These are phyloP conservation scores for Amanita fuliginea DNA, from an alignment of 768 basidiomycete genomes.

Conservation along the genomic window DNA sequence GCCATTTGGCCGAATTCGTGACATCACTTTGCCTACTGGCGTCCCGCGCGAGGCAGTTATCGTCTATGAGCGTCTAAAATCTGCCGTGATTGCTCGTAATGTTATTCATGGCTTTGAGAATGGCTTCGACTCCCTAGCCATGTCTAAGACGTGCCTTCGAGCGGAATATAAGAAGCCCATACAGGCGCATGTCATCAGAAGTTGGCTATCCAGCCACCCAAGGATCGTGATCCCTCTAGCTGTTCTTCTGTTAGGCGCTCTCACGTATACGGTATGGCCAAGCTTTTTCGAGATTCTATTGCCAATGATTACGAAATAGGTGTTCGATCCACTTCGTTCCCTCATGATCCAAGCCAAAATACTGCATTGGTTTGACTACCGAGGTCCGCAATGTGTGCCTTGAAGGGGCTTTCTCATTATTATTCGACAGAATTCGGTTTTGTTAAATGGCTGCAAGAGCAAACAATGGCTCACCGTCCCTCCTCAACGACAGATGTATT, in stretches of 20 bases:
- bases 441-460: slow-evolving; percentile 64
- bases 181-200: slow-evolving; percentile 54
- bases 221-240: slow-evolving; percentile 71
- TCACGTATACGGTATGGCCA: slow-evolving; percentile 71
- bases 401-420: not conserved
- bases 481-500: slow-evolving; percentile 17
- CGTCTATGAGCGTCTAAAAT: slow-evolving; percentile 47
- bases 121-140: slow-evolving; percentile 11
- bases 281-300: not conserved
- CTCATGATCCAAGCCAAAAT: slow-evolving; percentile 77
- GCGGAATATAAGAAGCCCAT: slow-evolving; percentile 52
- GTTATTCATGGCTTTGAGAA: slow-evolving; percentile 54
- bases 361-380: slow-evolving; percentile 75
- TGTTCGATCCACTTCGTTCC: slow-evolving; percentile 87
- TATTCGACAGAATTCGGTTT: slow-evolving; percentile 46
- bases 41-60: slow-evolving; percentile 56
- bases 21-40: slow-evolving; percentile 55
- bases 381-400: slow-evolving; percentile 29
- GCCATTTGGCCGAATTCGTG: slow-evolving; percentile 75
- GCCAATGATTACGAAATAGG: slow-evolving; percentile 26
- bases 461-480: slow-evolving; percentile 41
- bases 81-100: slow-evolving; percentile 79
- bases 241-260: slow-evolving; percentile 79
- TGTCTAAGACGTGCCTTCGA: slow-evolving; percentile 32
- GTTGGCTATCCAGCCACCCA: slow-evolving; percentile 84